Evolutionary conservation across 176 grass and related monocot species (phyloP).

Genomic region (Aegilops speltoides): DNA sequence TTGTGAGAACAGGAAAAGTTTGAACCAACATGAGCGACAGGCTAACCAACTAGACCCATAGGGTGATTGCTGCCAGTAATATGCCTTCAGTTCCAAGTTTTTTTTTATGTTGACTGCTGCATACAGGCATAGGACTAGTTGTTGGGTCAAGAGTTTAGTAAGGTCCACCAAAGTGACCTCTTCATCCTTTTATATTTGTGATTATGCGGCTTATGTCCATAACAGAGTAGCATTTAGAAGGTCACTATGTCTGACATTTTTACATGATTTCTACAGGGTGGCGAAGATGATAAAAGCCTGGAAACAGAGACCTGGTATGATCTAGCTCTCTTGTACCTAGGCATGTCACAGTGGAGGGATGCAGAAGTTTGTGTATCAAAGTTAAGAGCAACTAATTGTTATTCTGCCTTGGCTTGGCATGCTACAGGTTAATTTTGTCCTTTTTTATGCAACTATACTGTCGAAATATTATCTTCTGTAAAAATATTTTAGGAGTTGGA

Average conservation of each 20-base stretch:
- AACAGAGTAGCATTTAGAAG: slow-evolving; percentile 1
- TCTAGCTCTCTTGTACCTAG: slow-evolving; percentile 85
- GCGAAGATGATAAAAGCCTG: slow-evolving; percentile 66
- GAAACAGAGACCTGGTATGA: slow-evolving; percentile 91
- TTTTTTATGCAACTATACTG: slow-evolving; percentile 4
- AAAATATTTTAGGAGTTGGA: background rate
- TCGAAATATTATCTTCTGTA: background rate
- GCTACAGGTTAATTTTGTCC: slow-evolving; percentile 62
- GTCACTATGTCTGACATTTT: slow-evolving; percentile 14
- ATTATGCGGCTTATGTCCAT: slow-evolving; percentile 1
- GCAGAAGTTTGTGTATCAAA: slow-evolving; percentile 76
- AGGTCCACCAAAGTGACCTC: background rate
- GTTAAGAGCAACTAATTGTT: slow-evolving; percentile 50
- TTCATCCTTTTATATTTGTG: slow-evolving; percentile 2
- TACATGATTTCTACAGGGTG: slow-evolving; percentile 46
- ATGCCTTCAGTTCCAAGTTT: background rate
- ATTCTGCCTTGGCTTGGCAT: slow-evolving; percentile 76
- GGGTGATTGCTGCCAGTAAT: background rate
- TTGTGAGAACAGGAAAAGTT: background rate
- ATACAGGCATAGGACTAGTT: background rate
- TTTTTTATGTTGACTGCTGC: slow-evolving; percentile 1
- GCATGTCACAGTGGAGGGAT: slow-evolving; percentile 82
- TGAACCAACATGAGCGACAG: background rate
- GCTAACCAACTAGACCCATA: slow-evolving; percentile 1
- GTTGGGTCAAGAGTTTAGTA: background rate